These are phyloP conservation scores for Pistacia atlantica DNA, from an alignment of 345 rosid species.

Conservation along the genomic window DNA sequence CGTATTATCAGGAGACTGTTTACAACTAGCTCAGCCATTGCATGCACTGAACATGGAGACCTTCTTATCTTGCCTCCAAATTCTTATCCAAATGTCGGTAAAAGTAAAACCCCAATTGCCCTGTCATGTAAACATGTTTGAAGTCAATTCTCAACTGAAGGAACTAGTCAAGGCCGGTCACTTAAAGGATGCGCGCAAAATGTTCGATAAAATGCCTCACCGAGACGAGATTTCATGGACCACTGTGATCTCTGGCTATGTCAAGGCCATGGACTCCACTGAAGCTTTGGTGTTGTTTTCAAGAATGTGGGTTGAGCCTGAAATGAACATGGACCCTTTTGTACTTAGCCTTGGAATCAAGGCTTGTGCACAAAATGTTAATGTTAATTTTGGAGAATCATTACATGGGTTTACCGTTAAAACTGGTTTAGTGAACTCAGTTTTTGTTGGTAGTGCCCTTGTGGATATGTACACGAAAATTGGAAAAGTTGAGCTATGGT, in stretches of 20 bases:
- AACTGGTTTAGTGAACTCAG: constrained; percentile 54
- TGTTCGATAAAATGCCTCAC: constrained; percentile 71
- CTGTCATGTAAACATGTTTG: constrained; percentile 25
- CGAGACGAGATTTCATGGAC: constrained; percentile 86
- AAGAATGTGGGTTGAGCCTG: constrained; percentile 58
- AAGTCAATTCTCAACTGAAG: constrained; percentile 48
- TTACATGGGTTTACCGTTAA: constrained; percentile 69
- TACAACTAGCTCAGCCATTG: constrained; percentile 12
- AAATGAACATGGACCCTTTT: constrained; percentile 57
- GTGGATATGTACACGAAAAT: constrained; percentile 66
- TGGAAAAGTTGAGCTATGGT: constrained; percentile 52
- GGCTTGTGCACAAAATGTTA: constrained; percentile 58
- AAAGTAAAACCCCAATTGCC: constrained; percentile 7
- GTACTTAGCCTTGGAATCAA: constrained; percentile 72
- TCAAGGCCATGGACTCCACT: constrained; percentile 37
- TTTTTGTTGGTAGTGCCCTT: constrained; percentile 74
- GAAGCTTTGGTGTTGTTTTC: constrained; percentile 74
- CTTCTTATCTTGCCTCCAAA: constrained; percentile 8
- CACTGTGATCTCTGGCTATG: constrained; percentile 66
- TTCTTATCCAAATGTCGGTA: background rate
- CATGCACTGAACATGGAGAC: constrained; percentile 17
- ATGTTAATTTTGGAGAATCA: constrained; percentile 54
- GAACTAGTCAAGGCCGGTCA: constrained; percentile 34
- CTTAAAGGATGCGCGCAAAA: constrained; percentile 53
- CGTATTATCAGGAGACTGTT: constrained; percentile 20